Conservation (phyloP, 306 rosid genomes). For the Vachellia collinsii region DNA sequence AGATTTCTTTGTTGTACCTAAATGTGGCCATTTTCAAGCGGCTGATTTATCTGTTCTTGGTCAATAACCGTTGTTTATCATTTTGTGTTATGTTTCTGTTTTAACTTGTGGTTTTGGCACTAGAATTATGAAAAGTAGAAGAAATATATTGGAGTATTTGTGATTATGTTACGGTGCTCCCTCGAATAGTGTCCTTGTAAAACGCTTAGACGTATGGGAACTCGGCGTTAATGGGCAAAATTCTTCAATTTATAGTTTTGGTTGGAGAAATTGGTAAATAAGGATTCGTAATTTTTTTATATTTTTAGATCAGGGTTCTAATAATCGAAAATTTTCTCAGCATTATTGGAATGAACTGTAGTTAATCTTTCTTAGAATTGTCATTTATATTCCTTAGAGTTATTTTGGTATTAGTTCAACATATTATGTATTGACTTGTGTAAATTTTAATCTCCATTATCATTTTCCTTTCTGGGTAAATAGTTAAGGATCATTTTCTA, state of each 20-base stretch:
- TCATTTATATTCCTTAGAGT: no score
- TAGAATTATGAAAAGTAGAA: conserved; percentile 38
- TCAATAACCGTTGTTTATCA: not conserved
- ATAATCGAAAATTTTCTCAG: not conserved
- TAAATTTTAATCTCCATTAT: no score
- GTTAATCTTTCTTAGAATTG: no score
- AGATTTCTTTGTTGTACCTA: conserved; percentile 31
- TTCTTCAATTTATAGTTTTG: conserved; percentile 3
- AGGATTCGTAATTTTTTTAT: not conserved
- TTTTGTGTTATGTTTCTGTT: conserved; percentile 27
- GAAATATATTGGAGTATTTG: conserved; percentile 4
- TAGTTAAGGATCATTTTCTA: no score
- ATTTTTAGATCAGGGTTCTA: not conserved
- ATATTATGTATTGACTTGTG: no score
- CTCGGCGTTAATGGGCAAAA: not conserved
- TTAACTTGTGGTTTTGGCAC: conserved; percentile 38
- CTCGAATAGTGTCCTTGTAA: conserved; percentile 12
- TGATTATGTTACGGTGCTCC: conserved; percentile 10
- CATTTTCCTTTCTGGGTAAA: no score
- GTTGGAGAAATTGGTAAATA: not conserved
- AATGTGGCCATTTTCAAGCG: conserved; percentile 50
- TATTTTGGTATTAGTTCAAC: no score
- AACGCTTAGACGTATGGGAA: conserved; percentile 17
- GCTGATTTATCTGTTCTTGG: conserved; percentile 32
- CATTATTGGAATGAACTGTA: not conserved